Conservation (phyloP, 495 filamentous ascomycete species). For the Parmelia sp. region DNA sequence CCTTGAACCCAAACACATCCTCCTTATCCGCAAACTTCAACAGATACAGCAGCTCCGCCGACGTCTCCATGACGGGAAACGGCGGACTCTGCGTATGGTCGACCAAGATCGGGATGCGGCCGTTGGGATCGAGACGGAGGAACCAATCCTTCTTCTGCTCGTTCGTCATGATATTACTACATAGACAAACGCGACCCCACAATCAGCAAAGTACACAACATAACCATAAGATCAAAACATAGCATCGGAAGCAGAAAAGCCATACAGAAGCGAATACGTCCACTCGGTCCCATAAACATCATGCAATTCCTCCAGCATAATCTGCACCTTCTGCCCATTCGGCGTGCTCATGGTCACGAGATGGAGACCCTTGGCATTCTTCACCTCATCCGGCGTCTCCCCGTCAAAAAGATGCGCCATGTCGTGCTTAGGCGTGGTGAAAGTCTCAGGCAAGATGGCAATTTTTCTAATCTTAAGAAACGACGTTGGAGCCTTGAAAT, state of each 20-base stretch:
- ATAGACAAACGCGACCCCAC: too few relatives aligned
- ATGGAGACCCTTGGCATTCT: conserved; percentile 33
- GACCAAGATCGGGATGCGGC: conserved; percentile 47
- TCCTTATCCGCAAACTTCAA: conserved; percentile 45
- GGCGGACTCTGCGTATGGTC: conserved; percentile 47
- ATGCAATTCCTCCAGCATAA: conserved; percentile 32
- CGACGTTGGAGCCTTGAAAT: conserved; percentile 12
- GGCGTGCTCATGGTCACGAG: conserved; percentile 29
- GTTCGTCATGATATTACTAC: conserved; percentile 44
- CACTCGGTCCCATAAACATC: conserved; percentile 48
- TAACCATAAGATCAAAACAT: too few relatives aligned
- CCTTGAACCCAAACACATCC: conserved; percentile 33
- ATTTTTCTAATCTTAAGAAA: conserved; percentile 13
- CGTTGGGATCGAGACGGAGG: conserved; percentile 45
- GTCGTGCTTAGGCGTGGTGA: too few relatives aligned
- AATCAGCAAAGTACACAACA: neutral
- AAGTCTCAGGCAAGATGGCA: conserved; percentile 8
- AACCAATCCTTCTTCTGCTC: conserved; percentile 58
- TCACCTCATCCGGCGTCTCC: conserved; percentile 28
- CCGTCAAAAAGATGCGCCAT: conserved; percentile 29
- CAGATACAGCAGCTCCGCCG: conserved; percentile 48
- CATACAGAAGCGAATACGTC: conserved; percentile 44
- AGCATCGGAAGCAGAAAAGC: too few relatives aligned
- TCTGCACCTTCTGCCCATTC: conserved; percentile 32
- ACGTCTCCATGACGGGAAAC: conserved; percentile 48